phyloP scores from a whole-genome alignment of 805 yeast genomes.

The Wickerhamomyces chaumierensis region DNA sequence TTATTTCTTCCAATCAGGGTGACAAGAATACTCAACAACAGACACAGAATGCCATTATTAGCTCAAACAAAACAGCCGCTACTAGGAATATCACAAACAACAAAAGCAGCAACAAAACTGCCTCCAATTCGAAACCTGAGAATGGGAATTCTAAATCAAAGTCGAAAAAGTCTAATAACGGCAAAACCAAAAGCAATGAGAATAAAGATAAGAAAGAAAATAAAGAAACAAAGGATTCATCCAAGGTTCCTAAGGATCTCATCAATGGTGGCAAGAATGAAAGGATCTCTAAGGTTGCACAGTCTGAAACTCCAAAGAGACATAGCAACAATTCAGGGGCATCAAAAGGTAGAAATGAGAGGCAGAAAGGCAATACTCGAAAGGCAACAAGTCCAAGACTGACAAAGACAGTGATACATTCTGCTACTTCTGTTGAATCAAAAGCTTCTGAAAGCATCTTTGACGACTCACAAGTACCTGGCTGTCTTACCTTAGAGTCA shows the following conservation, averaged over 20 bases:
- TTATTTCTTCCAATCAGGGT: constrained; percentile 17
- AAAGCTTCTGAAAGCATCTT: neutral
- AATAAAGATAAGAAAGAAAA: neutral
- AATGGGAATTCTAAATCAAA: constrained; percentile 1
- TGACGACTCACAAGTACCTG: neutral
- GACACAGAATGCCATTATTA: constrained; percentile 2
- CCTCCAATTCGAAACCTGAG: too few relatives aligned
- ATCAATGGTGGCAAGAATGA: too few relatives aligned
- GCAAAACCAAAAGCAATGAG: neutral
- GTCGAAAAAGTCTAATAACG: neutral
- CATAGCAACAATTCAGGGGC: neutral
- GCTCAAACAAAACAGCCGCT: constrained; percentile 1
- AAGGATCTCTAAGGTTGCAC: too few relatives aligned
- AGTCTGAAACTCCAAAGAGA: neutral
- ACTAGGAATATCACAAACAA: too few relatives aligned
- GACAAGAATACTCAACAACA: constrained; percentile 1
- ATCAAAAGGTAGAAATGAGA: too few relatives aligned
- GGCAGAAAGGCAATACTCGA: too few relatives aligned
- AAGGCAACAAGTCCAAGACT: too few relatives aligned
- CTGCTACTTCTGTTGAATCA: neutral
- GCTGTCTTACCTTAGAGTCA: neutral
- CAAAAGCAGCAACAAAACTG: too few relatives aligned
- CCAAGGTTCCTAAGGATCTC: too few relatives aligned
- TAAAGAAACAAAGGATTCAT: neutral
- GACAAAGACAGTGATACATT: neutral